Conservation (phyloP, 176 grass and related monocot species). For the Typha latifolia region DNA sequence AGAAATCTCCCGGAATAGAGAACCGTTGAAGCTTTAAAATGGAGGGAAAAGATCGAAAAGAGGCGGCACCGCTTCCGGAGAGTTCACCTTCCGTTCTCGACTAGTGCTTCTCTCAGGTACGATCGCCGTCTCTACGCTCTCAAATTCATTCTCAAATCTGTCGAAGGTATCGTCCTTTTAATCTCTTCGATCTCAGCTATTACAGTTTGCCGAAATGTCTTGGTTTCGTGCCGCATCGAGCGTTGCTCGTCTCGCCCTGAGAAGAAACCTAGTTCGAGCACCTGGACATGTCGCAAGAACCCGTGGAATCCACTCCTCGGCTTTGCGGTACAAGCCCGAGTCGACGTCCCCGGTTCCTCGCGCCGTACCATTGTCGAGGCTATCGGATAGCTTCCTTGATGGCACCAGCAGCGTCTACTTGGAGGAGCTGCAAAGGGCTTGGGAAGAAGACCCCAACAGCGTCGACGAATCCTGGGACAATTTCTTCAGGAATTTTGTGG, state of each 20-base stretch:
- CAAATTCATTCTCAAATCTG: too few relatives aligned
- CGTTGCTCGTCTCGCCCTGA: slow-evolving; percentile 36
- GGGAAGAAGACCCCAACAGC: slow-evolving; percentile 56
- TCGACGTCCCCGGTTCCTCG: slow-evolving; percentile 21
- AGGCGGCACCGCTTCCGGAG: too few relatives aligned
- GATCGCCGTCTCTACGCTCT: too few relatives aligned
- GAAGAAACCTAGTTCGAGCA: slow-evolving; percentile 28
- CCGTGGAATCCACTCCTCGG: slow-evolving; percentile 39
- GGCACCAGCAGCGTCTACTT: slow-evolving; percentile 69
- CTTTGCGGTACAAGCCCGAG: slow-evolving; percentile 20
- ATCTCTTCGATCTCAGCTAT: too few relatives aligned
- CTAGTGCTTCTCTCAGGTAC: too few relatives aligned
- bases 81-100: too few relatives aligned
- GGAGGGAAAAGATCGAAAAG: too few relatives aligned
- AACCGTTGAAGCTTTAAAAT: too few relatives aligned
- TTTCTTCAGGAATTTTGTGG: slow-evolving; percentile 81
- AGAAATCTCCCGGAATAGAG: too few relatives aligned
- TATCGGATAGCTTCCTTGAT: slow-evolving; percentile 65
- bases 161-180: too few relatives aligned
- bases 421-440: slow-evolving; percentile 70
- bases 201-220: slow-evolving; percentile 24
- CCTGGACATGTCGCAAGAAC: slow-evolving; percentile 12
- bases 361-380: slow-evolving; percentile 54
- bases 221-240: slow-evolving; percentile 65
- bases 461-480: slow-evolving; percentile 81